Percentiles rank a stretch among this genome's conserved stretches.
These are phyloP conservation scores for Exobasidium cylindrosporum DNA, from an alignment of 1,284 basidiomycete species.

Conservation along the genomic window DNA sequence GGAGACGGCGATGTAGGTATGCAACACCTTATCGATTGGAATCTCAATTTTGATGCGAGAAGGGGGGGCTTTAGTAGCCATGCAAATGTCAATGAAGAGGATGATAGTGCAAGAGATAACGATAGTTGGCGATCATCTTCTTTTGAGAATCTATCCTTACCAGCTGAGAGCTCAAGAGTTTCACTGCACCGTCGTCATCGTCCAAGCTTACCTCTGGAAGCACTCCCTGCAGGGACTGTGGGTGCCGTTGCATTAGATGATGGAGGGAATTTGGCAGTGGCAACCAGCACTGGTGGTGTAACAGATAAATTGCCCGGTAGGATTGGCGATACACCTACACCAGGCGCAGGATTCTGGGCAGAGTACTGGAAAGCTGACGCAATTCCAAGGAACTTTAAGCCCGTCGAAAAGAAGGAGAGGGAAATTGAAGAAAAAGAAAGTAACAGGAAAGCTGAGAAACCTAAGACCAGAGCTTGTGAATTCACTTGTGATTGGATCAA, in stretches of 20 bases:
- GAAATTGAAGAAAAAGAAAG: conserved; percentile 51
- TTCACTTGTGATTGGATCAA: neutral
- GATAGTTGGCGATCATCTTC: neutral
- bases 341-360: conserved; percentile 77
- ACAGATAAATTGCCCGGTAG: conserved; percentile 79
- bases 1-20: conserved; percentile 17
- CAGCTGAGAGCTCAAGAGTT: neutral
- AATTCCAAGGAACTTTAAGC: conserved; percentile 34
- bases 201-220: conserved; percentile 58
- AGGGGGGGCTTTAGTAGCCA: neutral
- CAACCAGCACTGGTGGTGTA: conserved; percentile 75
- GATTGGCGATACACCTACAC: conserved; percentile 73
- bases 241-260: conserved; percentile 76
- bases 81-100: neutral
- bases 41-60: conserved; percentile 24
- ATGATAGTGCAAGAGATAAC: neutral
- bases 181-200: neutral
- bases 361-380: conserved; percentile 65
- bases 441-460: neutral
- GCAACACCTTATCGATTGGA: conserved; percentile 16
- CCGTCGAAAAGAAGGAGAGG: conserved; percentile 54
- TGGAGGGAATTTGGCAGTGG: conserved; percentile 67
- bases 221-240: conserved; percentile 71
- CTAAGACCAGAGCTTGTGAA: neutral
- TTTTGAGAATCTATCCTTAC: neutral